Conservation (phyloP, 164 flowering plant genomes). For the Chimonanthus salicifolius region DNA sequence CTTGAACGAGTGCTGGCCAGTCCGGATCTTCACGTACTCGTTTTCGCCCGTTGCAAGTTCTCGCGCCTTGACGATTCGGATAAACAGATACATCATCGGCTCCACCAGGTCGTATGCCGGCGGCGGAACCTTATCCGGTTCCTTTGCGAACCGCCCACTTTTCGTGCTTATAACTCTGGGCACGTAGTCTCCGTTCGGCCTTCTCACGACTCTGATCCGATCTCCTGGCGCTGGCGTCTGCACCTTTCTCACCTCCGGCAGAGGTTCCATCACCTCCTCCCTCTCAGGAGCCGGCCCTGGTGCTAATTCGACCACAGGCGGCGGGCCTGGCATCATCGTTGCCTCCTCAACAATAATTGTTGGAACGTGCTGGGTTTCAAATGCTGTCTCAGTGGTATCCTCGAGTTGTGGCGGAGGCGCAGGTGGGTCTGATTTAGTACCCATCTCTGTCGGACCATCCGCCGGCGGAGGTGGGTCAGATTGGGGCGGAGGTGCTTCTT, state of each 20-base stretch:
- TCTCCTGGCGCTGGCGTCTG: slow-evolving; percentile 25
- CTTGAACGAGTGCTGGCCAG: slow-evolving; percentile 32
- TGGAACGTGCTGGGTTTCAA: slow-evolving; percentile 35
- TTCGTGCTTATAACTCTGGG: slow-evolving; percentile 38
- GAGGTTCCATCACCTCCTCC: slow-evolving; percentile 24
- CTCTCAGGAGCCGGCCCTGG: slow-evolving; percentile 2
- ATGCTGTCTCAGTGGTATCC: slow-evolving; percentile 23
- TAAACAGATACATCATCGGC: slow-evolving; percentile 81
- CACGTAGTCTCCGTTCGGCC: slow-evolving; percentile 45
- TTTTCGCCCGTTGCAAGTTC: slow-evolving; percentile 35
- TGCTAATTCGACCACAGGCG: slow-evolving; percentile 11
- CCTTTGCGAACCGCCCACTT: slow-evolving; percentile 16
- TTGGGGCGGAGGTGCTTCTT: neutral
- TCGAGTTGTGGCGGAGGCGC: slow-evolving; percentile 1
- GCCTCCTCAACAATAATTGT: slow-evolving; percentile 36
- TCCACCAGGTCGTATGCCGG: slow-evolving; percentile 63
- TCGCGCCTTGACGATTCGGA: slow-evolving; percentile 75
- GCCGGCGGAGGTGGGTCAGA: neutral
- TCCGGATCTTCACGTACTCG: slow-evolving; percentile 54
- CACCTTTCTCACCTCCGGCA: slow-evolving; percentile 51
- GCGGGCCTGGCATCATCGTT: slow-evolving; percentile 22
- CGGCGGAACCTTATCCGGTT: slow-evolving; percentile 31
- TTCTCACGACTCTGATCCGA: slow-evolving; percentile 35
- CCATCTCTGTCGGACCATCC: neutral
- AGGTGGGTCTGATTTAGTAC: neutral